Conservation (phyloP, 2,329 filamentous ascomycete genomes). For the Rutstroemia sydowiana region DNA sequence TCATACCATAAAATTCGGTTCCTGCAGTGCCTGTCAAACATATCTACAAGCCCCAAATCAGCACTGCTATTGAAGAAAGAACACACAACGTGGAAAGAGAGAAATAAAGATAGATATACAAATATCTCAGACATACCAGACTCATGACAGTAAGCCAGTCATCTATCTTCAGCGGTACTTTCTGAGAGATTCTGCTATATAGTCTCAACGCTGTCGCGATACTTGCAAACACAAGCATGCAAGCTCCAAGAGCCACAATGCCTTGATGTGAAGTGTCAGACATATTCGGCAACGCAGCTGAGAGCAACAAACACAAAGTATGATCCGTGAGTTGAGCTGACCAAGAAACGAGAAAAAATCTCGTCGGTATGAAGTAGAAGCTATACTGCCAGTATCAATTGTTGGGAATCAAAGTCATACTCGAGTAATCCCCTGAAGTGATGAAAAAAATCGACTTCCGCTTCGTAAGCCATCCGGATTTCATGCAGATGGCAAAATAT, state of each 20-base stretch:
- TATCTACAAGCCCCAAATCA: not conserved
- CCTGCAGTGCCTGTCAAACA: not conserved
- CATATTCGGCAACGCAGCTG: not conserved
- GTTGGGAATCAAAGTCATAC: too few relatives aligned
- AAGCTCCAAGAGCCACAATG: not conserved
- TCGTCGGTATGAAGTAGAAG: too few relatives aligned
- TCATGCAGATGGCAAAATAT: too few relatives aligned
- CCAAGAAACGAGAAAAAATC: too few relatives aligned
- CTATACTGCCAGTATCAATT: too few relatives aligned
- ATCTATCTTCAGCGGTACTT: not conserved
- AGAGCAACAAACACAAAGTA: too few relatives aligned
- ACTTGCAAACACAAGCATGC: not conserved
- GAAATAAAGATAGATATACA: not conserved
- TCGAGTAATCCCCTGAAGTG: too few relatives aligned
- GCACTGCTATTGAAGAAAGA: too few relatives aligned
- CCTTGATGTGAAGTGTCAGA: not conserved
- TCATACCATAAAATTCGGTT: not conserved
- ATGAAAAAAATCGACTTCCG: too few relatives aligned
- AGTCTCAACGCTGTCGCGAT: not conserved
- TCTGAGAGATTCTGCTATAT: not conserved
- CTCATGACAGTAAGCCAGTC: not conserved
- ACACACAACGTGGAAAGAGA: not conserved
- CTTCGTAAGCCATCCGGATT: too few relatives aligned
- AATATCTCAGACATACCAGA: not conserved
- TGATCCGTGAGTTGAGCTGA: too few relatives aligned